Evolutionary conservation across 163 green algal species (phyloP), one percentile per base, ranked within the genome.

Genomic region (Scenedesmus sp.): DNA sequence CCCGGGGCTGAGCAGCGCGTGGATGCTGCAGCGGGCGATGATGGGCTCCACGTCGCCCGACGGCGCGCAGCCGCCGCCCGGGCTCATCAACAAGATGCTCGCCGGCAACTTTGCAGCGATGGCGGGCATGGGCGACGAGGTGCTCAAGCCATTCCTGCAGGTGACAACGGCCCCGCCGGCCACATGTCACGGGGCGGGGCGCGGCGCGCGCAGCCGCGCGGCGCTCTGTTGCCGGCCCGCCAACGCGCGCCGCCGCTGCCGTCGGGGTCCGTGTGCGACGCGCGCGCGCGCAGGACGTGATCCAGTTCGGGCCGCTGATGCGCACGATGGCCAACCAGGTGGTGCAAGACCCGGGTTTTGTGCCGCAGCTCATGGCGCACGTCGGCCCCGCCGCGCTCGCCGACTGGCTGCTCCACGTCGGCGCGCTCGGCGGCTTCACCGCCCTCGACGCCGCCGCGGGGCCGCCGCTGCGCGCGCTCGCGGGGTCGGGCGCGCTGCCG

Each of bases 71-170:
- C 18, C 56, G 36, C 54, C 77, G 5, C 63, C 84, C 5, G 36
- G 84, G 31, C 86, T 91, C 54, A 90, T 93, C 70, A 93, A 89
- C 56, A 80, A 63, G 54, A 91, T 91, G 86, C 64, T 87, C 29
- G 83, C 58, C 14, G 86, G 66, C 10, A 95, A 96, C 85, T 96
- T 96, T 60, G 22, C 63, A 29, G 85, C 87, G n/a, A 96, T 97
- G 93, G 56, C 89, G 72, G 31, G 75, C 36, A 73, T 92, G 47
- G 93, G 93, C 0, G 89, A 97, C 2, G 70, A 85, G n/a, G 86
- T 94, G 1, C 82, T 97, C 50, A 92, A 89, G 84, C 94, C 94
- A 20, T 98, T 98, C 83, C 78, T 98, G 74, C 93, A 96, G 83
- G 90, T 91, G 65, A 39, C n/a, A 31, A 65, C 57, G 10, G 24